Base-by-base conservation (phyloP, 768 basidiomycete genomes). In the Clitopilus hobsonii region DNA sequence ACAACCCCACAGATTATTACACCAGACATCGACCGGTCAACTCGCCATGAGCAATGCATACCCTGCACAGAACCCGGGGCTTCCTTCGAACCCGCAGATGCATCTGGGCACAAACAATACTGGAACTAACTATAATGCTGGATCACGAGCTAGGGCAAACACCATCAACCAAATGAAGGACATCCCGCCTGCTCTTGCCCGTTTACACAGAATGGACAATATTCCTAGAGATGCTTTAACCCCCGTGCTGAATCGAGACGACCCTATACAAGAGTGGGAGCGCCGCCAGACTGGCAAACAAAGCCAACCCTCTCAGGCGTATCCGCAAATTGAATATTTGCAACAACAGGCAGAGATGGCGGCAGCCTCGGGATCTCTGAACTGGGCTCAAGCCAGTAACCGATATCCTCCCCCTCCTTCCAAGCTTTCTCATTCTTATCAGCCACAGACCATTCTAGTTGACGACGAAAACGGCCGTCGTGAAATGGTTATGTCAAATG, bases 201-300 rank as follows among this genome's bases (percentile, higher is more conserved):
- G 92, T 28, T 71, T 95, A 58, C 88, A 91, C 53, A 91, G 93
- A 25, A 92, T 93, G 88, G 90, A 89, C 85, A 88, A 70, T 89
- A 88, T 68, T 84, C 85, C 63, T 87, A 78, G 92, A 53, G 91
- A 92, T 62, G 89, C 91, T 20, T 69, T 97, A 68, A 97, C 94
- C 13, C 96, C 96, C 2, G 94, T 97, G 26, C 72, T 98, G 60
- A 95, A 96, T 62, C 81, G 96, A 52, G 96, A 98, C 60, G 96
- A 99, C 59, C 89, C 91, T 41, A 89, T 93, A 77, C 83, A 88
- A 38, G 96, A 98, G 71, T 98, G 96, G 96, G 97, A 98, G 71
- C 73, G 94, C 60, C 75, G 94, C 58, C 90, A 94, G 65, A 73
- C 85, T 10, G 91, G 87, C 16, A 88, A 88, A 62, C 78, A 82